Evolutionary conservation across 164 flowering plant species (phyloP).

Genomic region (Platanus orientalis): DNA sequence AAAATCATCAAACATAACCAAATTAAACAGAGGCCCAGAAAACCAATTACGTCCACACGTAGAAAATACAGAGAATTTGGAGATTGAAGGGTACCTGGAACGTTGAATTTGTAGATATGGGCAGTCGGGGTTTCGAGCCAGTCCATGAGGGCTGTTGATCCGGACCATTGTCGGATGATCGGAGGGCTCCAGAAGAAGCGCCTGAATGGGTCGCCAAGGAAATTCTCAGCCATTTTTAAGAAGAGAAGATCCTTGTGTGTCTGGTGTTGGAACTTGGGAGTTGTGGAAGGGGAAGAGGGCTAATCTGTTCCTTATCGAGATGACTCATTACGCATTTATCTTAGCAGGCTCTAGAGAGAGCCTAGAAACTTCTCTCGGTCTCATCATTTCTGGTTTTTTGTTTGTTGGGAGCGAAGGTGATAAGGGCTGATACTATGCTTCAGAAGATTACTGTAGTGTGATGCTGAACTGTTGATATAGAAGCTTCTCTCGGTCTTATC

Average conservation of each 20-base stretch:
- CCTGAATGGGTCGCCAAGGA: slow-evolving; percentile 48
- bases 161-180: slow-evolving; percentile 35
- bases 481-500: no score
- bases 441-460: neutral
- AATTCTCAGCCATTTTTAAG: slow-evolving; percentile 29
- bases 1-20: neutral
- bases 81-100: slow-evolving; percentile 46
- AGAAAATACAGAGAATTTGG: neutral
- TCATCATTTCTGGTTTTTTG: neutral
- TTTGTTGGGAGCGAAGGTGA: neutral
- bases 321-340: no score
- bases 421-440: neutral
- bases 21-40: neutral
- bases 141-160: slow-evolving; percentile 56
- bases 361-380: neutral
- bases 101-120: slow-evolving; percentile 73
- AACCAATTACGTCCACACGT: neutral
- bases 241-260: neutral
- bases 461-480: neutral
- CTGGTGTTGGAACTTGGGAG: no score
- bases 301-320: no score
- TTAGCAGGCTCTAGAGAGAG: neutral
- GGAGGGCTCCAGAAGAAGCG: slow-evolving; percentile 40
- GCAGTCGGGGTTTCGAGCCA: slow-evolving; percentile 70
- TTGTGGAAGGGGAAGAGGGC: no score